Percentiles rank a stretch among this genome's conserved stretches.
Evolutionary conservation across 1,139 yeast species (phyloP).

Genomic region (Debaryomycetaceae sp.): DNA sequence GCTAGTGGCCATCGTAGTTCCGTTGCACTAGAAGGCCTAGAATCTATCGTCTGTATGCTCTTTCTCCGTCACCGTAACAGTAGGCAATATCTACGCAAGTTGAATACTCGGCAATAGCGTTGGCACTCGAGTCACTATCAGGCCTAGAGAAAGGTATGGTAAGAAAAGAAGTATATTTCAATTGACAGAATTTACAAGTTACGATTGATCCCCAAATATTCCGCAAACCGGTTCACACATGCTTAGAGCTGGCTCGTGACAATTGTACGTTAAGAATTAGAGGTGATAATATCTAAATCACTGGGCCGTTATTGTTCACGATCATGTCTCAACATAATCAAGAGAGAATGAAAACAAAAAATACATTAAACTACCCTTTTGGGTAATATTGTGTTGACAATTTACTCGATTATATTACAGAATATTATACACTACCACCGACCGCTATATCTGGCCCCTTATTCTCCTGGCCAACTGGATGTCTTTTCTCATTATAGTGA

Average conservation of each 20-base stretch:
- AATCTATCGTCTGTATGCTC: not conserved
- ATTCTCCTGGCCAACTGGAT: slow-evolving; percentile 87
- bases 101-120: too few species aligned
- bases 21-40: not conserved
- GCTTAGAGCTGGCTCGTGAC: not conserved
- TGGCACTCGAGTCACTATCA: too few species aligned
- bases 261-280: not conserved
- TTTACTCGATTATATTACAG: slow-evolving; percentile 2
- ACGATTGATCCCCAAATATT: too few species aligned
- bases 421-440: not conserved
- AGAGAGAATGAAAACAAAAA: not conserved
- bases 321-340: not conserved
- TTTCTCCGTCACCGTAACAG: not conserved
- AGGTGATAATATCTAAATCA: not conserved
- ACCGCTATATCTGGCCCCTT: slow-evolving; percentile 51
- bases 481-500: slow-evolving; percentile 92
- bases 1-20: not conserved
- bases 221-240: too few species aligned
- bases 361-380: not conserved
- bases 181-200: too few species aligned
- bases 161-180: too few species aligned
- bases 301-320: not conserved
- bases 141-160: too few species aligned
- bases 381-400: slow-evolving; percentile 3
- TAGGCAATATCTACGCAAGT: not conserved